These are phyloP conservation scores for Pichia sp. DNA, from an alignment of 1,139 yeast genomes.

Conservation along the genomic window DNA sequence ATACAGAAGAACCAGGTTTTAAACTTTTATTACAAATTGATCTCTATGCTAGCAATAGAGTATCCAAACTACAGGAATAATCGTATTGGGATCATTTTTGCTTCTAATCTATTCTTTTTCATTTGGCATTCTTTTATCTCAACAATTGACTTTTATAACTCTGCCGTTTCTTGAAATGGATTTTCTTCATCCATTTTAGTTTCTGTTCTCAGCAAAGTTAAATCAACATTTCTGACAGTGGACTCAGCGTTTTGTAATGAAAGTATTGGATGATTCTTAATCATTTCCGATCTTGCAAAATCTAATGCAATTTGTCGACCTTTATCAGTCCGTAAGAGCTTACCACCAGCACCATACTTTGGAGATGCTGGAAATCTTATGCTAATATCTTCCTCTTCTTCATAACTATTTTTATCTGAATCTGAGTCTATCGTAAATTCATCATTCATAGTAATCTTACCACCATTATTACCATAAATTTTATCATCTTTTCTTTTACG, in stretches of 20 bases:
- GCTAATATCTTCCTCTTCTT: slow-evolving; percentile 23
- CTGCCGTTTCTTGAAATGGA: neutral
- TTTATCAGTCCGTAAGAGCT: slow-evolving; percentile 19
- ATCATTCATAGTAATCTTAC: too few species aligned
- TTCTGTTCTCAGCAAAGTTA: neutral
- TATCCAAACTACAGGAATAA: too few species aligned
- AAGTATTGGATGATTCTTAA: slow-evolving; percentile 15
- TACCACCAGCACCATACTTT: slow-evolving; percentile 33
- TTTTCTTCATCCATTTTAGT: neutral
- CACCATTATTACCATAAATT: too few species aligned
- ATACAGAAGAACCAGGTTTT: too few species aligned
- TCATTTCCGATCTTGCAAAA: slow-evolving; percentile 22
- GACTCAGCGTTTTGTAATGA: slow-evolving; percentile 6
- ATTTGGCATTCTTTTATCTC: too few species aligned
- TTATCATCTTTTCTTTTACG: neutral
- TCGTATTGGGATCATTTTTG: too few species aligned
- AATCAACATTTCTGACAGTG: neutral
- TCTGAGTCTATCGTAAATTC: neutral
- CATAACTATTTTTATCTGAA: neutral
- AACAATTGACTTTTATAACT: too few species aligned
- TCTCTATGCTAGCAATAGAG: too few species aligned
- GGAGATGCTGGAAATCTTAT: slow-evolving; percentile 50
- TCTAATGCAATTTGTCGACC: slow-evolving; percentile 25
- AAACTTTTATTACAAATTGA: too few species aligned
- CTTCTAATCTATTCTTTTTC: too few species aligned